These are phyloP conservation scores for Bretziella fagacearum DNA, from an alignment of 2,329 filamentous ascomycete species.

Conservation along the genomic window DNA sequence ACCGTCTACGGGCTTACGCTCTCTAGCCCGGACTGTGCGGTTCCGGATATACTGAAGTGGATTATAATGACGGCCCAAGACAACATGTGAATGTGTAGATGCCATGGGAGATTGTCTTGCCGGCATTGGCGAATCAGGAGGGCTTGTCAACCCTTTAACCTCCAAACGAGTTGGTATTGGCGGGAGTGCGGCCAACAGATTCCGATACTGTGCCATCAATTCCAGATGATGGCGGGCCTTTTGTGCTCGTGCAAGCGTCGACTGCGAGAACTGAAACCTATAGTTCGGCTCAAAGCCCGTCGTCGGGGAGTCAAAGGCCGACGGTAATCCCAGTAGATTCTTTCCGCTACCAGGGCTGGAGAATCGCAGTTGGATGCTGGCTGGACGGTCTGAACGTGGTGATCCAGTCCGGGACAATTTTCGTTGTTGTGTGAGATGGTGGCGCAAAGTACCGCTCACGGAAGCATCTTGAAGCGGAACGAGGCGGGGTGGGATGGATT, in stretches of 20 bases:
- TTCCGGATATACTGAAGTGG: constrained; percentile 88
- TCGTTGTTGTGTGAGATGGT: constrained; percentile 57
- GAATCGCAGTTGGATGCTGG: no score
- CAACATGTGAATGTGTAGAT: constrained; percentile 11
- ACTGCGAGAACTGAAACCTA: constrained; percentile 54
- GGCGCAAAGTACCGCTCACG: constrained; percentile 41
- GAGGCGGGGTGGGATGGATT: constrained; percentile 32
- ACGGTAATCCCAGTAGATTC: no score
- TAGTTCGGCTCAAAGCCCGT: constrained; percentile 22
- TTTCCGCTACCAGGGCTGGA: no score
- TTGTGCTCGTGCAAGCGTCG: constrained; percentile 65
- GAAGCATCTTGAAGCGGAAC: constrained; percentile 36
- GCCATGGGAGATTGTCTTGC: constrained; percentile 7
- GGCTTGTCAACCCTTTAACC: constrained; percentile 14
- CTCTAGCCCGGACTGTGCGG: constrained; percentile 63
- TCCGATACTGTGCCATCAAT: constrained; percentile 67
- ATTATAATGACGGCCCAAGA: constrained; percentile 62
- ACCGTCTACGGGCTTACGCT: constrained; percentile 57
- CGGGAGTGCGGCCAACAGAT: constrained; percentile 61
- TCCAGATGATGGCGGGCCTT: constrained; percentile 77
- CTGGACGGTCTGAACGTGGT: constrained; percentile 36
- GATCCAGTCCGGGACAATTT: constrained; percentile 44
- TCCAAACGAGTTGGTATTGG: constrained; percentile 43
- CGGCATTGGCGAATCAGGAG: constrained; percentile 26
- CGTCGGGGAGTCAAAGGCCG: no score